Evolutionary conservation across 768 basidiomycete species (phyloP), one percentile per base, ranked within the genome.

Genomic region (Mycena vulgaris): DNA sequence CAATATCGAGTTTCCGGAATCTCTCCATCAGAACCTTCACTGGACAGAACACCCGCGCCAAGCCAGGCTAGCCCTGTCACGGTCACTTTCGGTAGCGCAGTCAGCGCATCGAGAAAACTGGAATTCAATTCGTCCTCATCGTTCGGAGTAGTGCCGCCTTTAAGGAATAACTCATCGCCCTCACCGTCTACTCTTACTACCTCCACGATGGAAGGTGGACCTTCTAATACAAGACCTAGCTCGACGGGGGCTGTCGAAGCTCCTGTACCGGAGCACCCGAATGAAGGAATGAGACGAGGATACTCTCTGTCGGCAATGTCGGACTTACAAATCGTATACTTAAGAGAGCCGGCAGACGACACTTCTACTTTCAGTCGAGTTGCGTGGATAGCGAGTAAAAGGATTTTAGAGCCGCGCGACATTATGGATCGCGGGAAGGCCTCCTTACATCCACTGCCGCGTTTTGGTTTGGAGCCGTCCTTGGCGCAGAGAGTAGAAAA

Each of bases 1-100:
- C 51, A 30, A 17, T 17, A 8, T 42, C 40, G 5, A 8, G 40
- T 42, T 5, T 10, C 14, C 6, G 27, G 5, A 52, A 52, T 10
- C 14, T 7, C 28, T 27, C 5, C 16, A 30, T 28, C 16, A 30
- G 5, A 28, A 16, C 51, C 16, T 14, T 16, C 11, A 28, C 30
- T 30, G 16, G 51, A 16, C 51, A n/a, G 51, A 17, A 28, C 51
- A 17, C 53, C 53, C 14, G 33, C 53, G 8, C 13, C 23, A 11
- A 55, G 53, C 21, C 31, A 55, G 16, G 5, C 53, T 11, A 19
- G 21, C 21, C 33, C 53, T 5, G n/a, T 55, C 19, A 55, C 17
- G 3, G 53, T 55, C n/a, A 55, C 53, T 3, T 55, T 55, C 19
- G 53, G 53, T n/a, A n/a, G n/a, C n/a, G n/a, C n/a, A n/a, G n/a